A percentile compares a stretch with the other conserved stretches of the same genome.
Conservation (phyloP, 306 rosid genomes). For the Erythrophleum fordii region DNA sequence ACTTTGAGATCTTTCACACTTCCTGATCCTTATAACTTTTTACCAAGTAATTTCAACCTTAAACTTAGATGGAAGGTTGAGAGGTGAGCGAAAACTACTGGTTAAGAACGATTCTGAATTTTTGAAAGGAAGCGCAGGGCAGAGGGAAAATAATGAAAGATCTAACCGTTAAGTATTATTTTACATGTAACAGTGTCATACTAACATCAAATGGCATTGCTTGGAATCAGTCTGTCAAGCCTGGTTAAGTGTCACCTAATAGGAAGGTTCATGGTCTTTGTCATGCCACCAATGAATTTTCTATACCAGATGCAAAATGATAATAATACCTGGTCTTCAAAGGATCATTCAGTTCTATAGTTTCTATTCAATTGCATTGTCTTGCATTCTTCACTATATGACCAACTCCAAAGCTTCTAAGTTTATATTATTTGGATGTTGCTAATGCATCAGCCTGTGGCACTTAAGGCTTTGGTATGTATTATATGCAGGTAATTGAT, state of each 20-base stretch:
- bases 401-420: neutral
- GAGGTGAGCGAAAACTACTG: neutral
- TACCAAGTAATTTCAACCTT: slow-evolving; percentile 14
- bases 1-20: neutral
- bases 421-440: slow-evolving; percentile 20
- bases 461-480: slow-evolving; percentile 22
- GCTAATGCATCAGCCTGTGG: slow-evolving; percentile 16
- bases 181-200: slow-evolving; percentile 1
- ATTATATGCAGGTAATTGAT: slow-evolving; percentile 74
- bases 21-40: slow-evolving; percentile 7
- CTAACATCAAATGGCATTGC: slow-evolving; percentile 23
- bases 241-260: slow-evolving; percentile 16
- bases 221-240: slow-evolving; percentile 10
- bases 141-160: slow-evolving; percentile 28
- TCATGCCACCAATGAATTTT: slow-evolving; percentile 4
- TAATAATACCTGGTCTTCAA: neutral
- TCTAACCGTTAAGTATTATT: slow-evolving; percentile 8
- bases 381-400: slow-evolving; percentile 18
- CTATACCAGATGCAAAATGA: slow-evolving; percentile 6
- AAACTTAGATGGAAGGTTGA: neutral
- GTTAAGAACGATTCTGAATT: neutral
- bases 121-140: slow-evolving; percentile 20
- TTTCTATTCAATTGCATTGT: neutral
- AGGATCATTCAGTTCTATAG: slow-evolving; percentile 14
- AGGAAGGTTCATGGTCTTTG: slow-evolving; percentile 10